Evolutionary conservation across 306 rosid genomes (phyloP).

Genomic region (Acmispon strigosus): DNA sequence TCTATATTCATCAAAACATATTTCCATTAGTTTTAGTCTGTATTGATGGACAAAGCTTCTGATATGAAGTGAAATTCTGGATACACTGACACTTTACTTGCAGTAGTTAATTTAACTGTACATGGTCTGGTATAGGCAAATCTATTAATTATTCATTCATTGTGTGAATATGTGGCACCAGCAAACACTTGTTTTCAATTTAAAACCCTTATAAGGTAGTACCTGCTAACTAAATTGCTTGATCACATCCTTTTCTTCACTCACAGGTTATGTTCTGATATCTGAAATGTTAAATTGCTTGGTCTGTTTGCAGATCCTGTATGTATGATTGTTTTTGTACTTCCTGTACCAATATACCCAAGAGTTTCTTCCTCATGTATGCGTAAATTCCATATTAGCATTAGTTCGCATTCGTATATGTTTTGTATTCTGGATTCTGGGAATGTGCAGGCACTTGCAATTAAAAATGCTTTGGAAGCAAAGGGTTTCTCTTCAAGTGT

Average conservation of each 20-base stretch:
- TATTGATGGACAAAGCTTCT: neutral
- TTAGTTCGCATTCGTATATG: neutral
- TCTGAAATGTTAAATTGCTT: constrained; percentile 31
- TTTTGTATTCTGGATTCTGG: neutral
- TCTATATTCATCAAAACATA: too few relatives aligned
- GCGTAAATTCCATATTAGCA: neutral
- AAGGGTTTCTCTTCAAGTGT: constrained; percentile 68
- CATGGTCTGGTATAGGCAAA: neutral
- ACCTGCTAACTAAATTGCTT: neutral
- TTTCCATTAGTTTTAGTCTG: neutral
- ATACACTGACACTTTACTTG: neutral
- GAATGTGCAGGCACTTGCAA: constrained; percentile 68
- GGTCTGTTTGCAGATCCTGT: constrained; percentile 98
- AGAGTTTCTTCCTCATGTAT: neutral
- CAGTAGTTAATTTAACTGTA: neutral
- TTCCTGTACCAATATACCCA: neutral
- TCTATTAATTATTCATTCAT: neutral
- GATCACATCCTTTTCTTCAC: neutral
- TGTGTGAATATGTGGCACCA: neutral
- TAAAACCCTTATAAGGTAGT: neutral
- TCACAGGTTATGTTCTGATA: constrained; percentile 42
- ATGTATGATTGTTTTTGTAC: constrained; percentile 14
- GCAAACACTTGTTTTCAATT: neutral
- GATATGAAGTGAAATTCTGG: neutral
- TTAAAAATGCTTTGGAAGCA: constrained; percentile 75